Base-by-base conservation (phyloP, 2,329 filamentous ascomycete genomes). In the Magnaporthiopsis poae region DNA sequence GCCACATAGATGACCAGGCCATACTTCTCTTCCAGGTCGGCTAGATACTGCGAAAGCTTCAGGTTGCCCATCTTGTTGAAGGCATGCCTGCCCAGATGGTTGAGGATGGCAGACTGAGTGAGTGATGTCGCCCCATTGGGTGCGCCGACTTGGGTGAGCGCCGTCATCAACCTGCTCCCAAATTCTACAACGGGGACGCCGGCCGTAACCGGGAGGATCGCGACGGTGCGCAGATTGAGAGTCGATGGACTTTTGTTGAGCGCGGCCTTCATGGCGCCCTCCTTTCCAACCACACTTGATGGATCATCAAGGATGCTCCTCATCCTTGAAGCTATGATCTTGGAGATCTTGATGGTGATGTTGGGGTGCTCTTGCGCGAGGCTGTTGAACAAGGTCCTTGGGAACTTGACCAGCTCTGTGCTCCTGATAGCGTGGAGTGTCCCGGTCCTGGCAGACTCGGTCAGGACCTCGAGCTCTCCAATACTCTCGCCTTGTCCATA, bases 321-420 rank as follows among this genome's bases (percentile, higher is more conserved):
- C 95, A 99, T 98, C 3, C 95, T 88, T 52, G 93, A 92, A 0
- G 95, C 95, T 72, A 99, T 97, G 71, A 99, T 95, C 77, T 98
- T 99, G 1, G 95, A 98, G 35, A 99, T 96, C 77, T 98, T 97
- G 76, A 99, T 98, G 0, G 95, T 98, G 73, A 99, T 99, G 61
- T 92, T 96, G 5, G 95, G 95, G 73, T 99, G 95, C 74, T 99
- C 95, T 74, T 96, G 90, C 0, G 95, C 95, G 65, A 99, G 85
- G 74, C 95, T 99, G 80, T 99, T 99, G 82, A 99, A 99, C 0
- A 99, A 80, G 0, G 92, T 96, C 67, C 94, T 90, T 0, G 95
- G 95, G 68, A 99, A 96, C 72, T 96, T 98, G 67, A 96, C 94
- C 35, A 99, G 80, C 75, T 99, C 95, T 0, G 95, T 98, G 70